phyloP scores from a whole-genome alignment of 768 basidiomycete genomes.

The Tephrocybe sp. region DNA sequence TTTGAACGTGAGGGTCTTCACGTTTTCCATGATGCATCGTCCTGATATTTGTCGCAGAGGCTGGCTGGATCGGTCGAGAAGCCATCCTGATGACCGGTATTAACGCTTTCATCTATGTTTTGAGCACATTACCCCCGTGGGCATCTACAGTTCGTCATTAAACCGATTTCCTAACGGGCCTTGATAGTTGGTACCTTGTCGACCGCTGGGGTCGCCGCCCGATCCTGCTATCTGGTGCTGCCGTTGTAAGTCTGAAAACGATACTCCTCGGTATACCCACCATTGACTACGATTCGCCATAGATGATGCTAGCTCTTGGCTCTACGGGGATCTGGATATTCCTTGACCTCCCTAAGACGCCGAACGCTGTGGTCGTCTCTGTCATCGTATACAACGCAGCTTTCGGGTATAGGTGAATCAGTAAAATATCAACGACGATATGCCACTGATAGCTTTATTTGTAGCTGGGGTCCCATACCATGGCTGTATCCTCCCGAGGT shows the following conservation, averaged over 20 bases:
- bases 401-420: constrained; percentile 78
- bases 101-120: constrained; percentile 79
- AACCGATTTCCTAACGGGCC: constrained; percentile 1
- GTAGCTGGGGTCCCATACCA: constrained; percentile 83
- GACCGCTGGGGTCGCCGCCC: constrained; percentile 88
- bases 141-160: constrained; percentile 25
- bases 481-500: constrained; percentile 89
- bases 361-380: constrained; percentile 83
- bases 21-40: neutral
- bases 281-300: neutral
- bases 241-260: constrained; percentile 49
- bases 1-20: constrained; percentile 82
- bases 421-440: neutral
- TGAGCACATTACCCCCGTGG: constrained; percentile 82
- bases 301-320: constrained; percentile 82
- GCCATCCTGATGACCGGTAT: constrained; percentile 96
- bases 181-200: constrained; percentile 84
- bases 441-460: neutral
- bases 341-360: constrained; percentile 82
- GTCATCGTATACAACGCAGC: constrained; percentile 93
- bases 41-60: constrained; percentile 51
- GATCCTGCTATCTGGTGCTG: constrained; percentile 85
- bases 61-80: constrained; percentile 92
- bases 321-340: constrained; percentile 93
- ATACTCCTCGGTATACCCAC: neutral